These are phyloP conservation scores for Tripterygium wilfordii DNA, from an alignment of 177 flowering plant genomes.

Conservation along the genomic window DNA sequence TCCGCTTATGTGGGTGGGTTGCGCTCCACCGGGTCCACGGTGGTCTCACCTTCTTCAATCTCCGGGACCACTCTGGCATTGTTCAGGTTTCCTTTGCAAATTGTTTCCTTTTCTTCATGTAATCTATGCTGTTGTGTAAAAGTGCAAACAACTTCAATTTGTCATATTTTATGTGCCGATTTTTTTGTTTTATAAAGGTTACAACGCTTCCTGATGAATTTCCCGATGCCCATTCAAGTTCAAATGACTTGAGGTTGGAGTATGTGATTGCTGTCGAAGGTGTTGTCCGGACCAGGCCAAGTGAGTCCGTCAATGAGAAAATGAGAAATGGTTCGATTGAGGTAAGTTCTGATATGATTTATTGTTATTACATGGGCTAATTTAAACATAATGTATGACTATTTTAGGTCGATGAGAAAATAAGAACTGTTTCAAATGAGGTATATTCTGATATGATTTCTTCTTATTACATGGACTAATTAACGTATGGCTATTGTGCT, in stretches of 20 bases:
- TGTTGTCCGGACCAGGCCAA: conserved; percentile 65
- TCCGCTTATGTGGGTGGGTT: conserved; percentile 92
- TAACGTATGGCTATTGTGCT: too few relatives aligned
- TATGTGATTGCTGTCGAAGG: conserved; percentile 87
- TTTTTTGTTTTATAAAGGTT: conserved; percentile 31
- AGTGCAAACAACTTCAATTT: background rate
- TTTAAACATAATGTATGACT: too few relatives aligned
- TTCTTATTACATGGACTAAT: too few relatives aligned
- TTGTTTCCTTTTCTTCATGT: background rate
- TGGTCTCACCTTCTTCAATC: conserved; percentile 77
- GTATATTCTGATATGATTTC: too few relatives aligned
- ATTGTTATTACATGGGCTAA: background rate
- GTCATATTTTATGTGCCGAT: background rate
- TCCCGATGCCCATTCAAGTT: conserved; percentile 65
- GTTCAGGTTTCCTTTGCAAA: conserved; percentile 51
- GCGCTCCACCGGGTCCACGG: conserved; percentile 91
- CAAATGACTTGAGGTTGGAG: conserved; percentile 76
- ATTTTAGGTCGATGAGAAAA: too few relatives aligned
- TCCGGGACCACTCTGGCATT: conserved; percentile 84
- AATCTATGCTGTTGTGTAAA: background rate
- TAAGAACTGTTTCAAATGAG: too few relatives aligned
- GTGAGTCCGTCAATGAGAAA: conserved; percentile 66
- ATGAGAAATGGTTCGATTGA: conserved; percentile 86
- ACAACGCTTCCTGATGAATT: conserved; percentile 78
- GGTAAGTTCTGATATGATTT: conserved; percentile 29